Base-by-base conservation (phyloP, 345 rosid genomes). In the Mercurialis annua region DNA sequence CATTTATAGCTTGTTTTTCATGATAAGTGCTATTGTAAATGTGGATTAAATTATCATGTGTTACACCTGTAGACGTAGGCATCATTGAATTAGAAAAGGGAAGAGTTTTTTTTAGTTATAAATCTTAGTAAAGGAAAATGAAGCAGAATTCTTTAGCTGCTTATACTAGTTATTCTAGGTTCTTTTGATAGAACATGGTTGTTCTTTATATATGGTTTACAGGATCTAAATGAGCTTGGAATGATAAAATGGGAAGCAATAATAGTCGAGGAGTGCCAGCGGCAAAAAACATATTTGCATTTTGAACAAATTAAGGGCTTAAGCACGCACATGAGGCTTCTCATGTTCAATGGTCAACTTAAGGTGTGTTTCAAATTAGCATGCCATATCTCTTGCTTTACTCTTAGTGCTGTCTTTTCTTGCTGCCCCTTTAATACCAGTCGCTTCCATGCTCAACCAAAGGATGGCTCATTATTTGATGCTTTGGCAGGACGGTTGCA, bases 241-340 rank as follows among this genome's bases (percentile, higher is more conserved):
- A 66, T 62, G 23, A 76, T 77, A 52, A 74, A 69, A 62, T 85
- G 90, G 90, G 85, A 79, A 64, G 77, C 78, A 55, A n/a, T 85
- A 56, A 67, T 85, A 34, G 70, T 85, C 51, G 87, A 85, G 72
- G 85, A 81, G 40, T 79, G 82, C 63, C 90, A 81, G 51, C 59
- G 65, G 29, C 40, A 71, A 4, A 65, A 59, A 29, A 68, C 76
- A 48, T 34, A 62, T 30, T 54, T 73, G 15, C 70, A 70, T 60
- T 67, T 76, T 68, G 79, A 76, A 60, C 69, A 81, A 49, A 48
- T 85, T 63, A 81, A 78, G 74, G 38, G 50, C 64, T 62, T 83
- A 57, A 68, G 49, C 8, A 73, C 81, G 49, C 65, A 70, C 36
- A 77, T 73, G 80, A 76, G 85, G 76, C 78, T 81, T 74, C 81